These are phyloP conservation scores for Gamarada debralockiae DNA, from an alignment of 495 filamentous ascomycete species.

Conservation along the genomic window DNA sequence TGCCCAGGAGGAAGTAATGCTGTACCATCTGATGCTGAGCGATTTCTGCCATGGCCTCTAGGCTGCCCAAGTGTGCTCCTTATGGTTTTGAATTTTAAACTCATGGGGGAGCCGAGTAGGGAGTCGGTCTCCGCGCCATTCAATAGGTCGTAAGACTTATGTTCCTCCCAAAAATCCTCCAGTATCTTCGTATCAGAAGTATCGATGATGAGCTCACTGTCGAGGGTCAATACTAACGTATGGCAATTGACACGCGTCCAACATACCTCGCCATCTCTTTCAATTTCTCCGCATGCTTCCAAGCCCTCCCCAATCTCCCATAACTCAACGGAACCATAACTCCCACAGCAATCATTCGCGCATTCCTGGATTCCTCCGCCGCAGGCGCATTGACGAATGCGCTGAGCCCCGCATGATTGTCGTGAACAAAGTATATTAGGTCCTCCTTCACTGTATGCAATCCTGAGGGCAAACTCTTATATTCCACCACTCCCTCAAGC, in stretches of 20 bases:
- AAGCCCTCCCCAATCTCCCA: slow-evolving; percentile 82
- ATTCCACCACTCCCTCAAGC: slow-evolving; percentile 88
- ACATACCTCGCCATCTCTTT: slow-evolving; percentile 69
- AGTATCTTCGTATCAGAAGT: slow-evolving; percentile 54
- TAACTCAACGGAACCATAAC: slow-evolving; percentile 81
- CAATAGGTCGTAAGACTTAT: slow-evolving; percentile 50
- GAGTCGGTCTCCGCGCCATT: slow-evolving; percentile 42
- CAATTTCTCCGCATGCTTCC: slow-evolving; percentile 78
- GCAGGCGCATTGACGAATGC: slow-evolving; percentile 86
- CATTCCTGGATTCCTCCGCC: slow-evolving; percentile 72
- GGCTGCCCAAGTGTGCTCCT: slow-evolving; percentile 14
- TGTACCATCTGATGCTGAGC: slow-evolving; percentile 57
- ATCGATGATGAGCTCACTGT: slow-evolving; percentile 50
- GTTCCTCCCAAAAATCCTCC: slow-evolving; percentile 74
- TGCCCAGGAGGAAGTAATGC: slow-evolving; percentile 61
- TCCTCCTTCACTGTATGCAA: slow-evolving; percentile 86
- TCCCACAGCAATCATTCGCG: slow-evolving; percentile 88
- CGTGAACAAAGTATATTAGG: slow-evolving; percentile 88
- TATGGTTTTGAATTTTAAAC: slow-evolving; percentile 33
- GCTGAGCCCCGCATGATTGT: slow-evolving; percentile 80
- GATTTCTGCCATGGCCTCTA: slow-evolving; percentile 45
- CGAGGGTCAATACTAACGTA: slow-evolving; percentile 4
- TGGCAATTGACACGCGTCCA: background rate
- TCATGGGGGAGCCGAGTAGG: slow-evolving; percentile 49
- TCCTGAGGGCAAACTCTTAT: slow-evolving; percentile 89